A percentile compares a stretch with the other conserved stretches of the same genome.
phyloP scores from a whole-genome alignment of 164 flowering plant genomes.

The Santalum album region DNA sequence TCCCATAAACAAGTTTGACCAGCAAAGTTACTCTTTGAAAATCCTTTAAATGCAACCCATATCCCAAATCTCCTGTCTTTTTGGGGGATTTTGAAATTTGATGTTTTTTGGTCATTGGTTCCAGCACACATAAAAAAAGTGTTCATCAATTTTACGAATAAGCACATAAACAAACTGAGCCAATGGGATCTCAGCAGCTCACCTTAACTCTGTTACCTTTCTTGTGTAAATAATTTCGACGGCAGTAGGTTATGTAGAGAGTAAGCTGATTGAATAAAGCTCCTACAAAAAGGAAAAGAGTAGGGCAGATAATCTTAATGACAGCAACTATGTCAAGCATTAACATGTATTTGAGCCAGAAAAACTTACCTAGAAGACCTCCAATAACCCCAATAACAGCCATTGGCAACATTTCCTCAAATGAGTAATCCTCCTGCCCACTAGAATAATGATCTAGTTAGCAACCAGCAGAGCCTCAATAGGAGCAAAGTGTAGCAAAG shows the following conservation, averaged over 20 bases:
- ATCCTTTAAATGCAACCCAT: no score
- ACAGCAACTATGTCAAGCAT: not conserved
- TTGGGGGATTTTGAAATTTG: no score
- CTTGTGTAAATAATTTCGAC: constrained; percentile 81
- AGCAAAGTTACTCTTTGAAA: no score
- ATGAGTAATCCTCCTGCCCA: constrained; percentile 97
- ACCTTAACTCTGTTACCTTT: constrained; percentile 87
- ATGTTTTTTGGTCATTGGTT: no score
- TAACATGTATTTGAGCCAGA: not conserved
- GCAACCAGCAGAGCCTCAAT: not conserved
- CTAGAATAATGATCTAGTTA: constrained; percentile 23
- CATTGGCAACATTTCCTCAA: constrained; percentile 90
- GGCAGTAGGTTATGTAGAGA: constrained; percentile 70
- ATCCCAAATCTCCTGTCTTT: no score
- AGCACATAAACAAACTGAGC: no score
- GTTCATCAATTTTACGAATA: no score
- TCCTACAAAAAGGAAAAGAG: constrained; percentile 35
- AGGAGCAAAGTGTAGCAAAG: constrained; percentile 2
- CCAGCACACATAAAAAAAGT: no score
- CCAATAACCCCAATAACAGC: constrained; percentile 96
- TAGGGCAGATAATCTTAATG: not conserved
- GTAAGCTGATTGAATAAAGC: constrained; percentile 96
- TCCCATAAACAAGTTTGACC: no score
- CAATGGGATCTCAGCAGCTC: constrained; percentile 7
- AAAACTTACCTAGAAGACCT: constrained; percentile 83